Conservation (phyloP, 352 stramenopile species). For the Phytopythium kandeliae region DNA sequence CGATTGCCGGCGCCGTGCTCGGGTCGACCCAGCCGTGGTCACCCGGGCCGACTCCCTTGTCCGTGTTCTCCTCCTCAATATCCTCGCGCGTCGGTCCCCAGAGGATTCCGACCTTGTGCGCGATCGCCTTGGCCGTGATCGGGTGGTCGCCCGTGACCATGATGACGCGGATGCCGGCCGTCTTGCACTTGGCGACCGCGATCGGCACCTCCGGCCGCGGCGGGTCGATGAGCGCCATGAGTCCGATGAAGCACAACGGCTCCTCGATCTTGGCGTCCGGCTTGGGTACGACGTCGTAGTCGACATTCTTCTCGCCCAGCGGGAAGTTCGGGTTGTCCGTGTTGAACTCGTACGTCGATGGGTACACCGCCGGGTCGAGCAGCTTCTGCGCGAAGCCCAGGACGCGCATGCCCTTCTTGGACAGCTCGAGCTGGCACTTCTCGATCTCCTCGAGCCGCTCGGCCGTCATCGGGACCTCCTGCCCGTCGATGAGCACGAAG, state of each 20-base stretch:
- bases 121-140: slow-evolving; percentile 92
- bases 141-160: slow-evolving; percentile 86
- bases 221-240: slow-evolving; percentile 96
- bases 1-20: slow-evolving; percentile 64
- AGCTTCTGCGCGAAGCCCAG: slow-evolving; percentile 54
- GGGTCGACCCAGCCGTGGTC: slow-evolving; percentile 73
- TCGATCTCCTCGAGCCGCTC: slow-evolving; percentile 79
- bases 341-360: slow-evolving; percentile 54
- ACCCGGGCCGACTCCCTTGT: slow-evolving; percentile 31
- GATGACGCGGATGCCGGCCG: slow-evolving; percentile 87
- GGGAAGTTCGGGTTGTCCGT: slow-evolving; percentile 84
- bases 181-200: slow-evolving; percentile 91
- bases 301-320: slow-evolving; percentile 51
- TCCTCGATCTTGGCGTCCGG: slow-evolving; percentile 69
- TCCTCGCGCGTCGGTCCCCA: slow-evolving; percentile 73
- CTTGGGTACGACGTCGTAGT: slow-evolving; percentile 36
- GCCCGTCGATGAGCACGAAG: slow-evolving; percentile 59
- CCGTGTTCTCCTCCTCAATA: slow-evolving; percentile 59
- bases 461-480: slow-evolving; percentile 64
- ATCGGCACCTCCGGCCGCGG: slow-evolving; percentile 85
- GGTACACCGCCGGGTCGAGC: slow-evolving; percentile 35
- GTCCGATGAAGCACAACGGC: slow-evolving; percentile 88
- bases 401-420: slow-evolving; percentile 60
- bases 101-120: slow-evolving; percentile 89
- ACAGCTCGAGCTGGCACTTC: slow-evolving; percentile 37